Conservation (phyloP, 2,329 filamentous ascomycete genomes). For the Ramularia endophylla region DNA sequence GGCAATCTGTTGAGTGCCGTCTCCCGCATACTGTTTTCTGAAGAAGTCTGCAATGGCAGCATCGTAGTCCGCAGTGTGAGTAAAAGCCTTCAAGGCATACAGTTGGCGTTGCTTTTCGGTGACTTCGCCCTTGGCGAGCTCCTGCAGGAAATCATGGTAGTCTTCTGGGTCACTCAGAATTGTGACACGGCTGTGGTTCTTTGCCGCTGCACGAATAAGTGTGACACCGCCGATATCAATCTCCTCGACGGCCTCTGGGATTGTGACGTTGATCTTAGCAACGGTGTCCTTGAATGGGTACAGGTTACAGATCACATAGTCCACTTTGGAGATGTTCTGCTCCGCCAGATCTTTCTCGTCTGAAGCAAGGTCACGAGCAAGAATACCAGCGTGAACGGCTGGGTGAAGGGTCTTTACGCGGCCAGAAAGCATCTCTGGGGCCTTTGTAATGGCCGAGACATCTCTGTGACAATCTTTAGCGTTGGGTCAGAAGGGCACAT, state of each 20-base stretch:
- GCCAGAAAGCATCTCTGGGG: slow-evolving; percentile 93
- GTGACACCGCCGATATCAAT: slow-evolving; percentile 98
- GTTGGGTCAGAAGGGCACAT: too few species aligned
- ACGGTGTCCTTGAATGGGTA: slow-evolving; percentile 99
- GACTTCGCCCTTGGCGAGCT: slow-evolving; percentile 81
- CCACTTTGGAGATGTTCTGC: slow-evolving; percentile 91
- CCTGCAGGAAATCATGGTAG: slow-evolving; percentile 88
- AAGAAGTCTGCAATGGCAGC: slow-evolving; percentile 93
- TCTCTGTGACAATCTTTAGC: slow-evolving; percentile 55
- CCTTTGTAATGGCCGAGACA: slow-evolving; percentile 89
- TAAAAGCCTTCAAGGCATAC: slow-evolving; percentile 95
- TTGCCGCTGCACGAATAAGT: slow-evolving; percentile 89
- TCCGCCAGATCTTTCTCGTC: slow-evolving; percentile 96
- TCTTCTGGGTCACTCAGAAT: slow-evolving; percentile 92
- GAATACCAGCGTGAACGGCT: slow-evolving; percentile 68
- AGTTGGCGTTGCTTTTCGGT: slow-evolving; percentile 76
- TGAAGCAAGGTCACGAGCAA: slow-evolving; percentile 87
- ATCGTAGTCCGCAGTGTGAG: slow-evolving; percentile 97
- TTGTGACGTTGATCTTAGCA: slow-evolving; percentile 93
- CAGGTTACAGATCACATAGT: slow-evolving; percentile 94
- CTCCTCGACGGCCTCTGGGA: slow-evolving; percentile 95
- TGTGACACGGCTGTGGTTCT: slow-evolving; percentile 94
- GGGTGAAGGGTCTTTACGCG: slow-evolving; percentile 95
- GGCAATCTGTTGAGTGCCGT: slow-evolving; percentile 74
- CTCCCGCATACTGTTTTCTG: slow-evolving; percentile 88